These are phyloP conservation scores for Symbiodinium pilosum DNA, from an alignment of 73 alveolate genomes.

Conservation along the genomic window DNA sequence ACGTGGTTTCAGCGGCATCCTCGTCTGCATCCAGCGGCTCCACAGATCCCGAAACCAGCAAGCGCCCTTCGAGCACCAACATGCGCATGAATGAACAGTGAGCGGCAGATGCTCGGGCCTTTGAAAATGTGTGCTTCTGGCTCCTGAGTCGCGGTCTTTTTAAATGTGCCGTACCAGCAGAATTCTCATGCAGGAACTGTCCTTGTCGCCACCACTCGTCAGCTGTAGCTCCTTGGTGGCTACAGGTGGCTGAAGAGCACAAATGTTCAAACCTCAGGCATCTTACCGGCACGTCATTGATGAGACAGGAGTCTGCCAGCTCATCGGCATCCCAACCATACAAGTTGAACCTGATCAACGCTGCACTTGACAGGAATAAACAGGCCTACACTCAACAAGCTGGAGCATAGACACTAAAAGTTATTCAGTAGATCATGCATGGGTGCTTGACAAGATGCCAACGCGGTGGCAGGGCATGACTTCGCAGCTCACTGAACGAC, in stretches of 20 bases:
- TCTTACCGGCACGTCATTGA: too few relatives aligned
- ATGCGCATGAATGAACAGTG: background rate
- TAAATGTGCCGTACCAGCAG: background rate
- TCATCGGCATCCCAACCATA: constrained; percentile 57
- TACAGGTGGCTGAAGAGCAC: background rate
- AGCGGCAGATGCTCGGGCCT: background rate
- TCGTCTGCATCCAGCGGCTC: constrained; percentile 45
- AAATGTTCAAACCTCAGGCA: too few relatives aligned
- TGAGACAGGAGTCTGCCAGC: constrained; percentile 1
- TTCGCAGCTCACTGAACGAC: constrained; percentile 65
- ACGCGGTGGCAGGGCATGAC: constrained; percentile 51
- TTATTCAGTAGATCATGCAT: too few relatives aligned
- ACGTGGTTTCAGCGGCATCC: background rate
- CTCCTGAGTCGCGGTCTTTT: too few relatives aligned
- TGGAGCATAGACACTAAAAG: background rate
- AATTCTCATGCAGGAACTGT: background rate
- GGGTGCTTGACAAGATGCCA: background rate
- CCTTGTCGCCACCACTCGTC: constrained; percentile 6
- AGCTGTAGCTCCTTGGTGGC: background rate
- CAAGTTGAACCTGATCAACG: constrained; percentile 19
- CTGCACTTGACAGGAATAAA: too few relatives aligned
- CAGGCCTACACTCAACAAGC: too few relatives aligned
- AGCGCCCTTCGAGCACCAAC: background rate
- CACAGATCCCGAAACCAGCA: constrained; percentile 33
- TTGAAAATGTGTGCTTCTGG: constrained; percentile 51